Conservation (phyloP, 257 asterid species). For the Ligustrum vulgare region DNA sequence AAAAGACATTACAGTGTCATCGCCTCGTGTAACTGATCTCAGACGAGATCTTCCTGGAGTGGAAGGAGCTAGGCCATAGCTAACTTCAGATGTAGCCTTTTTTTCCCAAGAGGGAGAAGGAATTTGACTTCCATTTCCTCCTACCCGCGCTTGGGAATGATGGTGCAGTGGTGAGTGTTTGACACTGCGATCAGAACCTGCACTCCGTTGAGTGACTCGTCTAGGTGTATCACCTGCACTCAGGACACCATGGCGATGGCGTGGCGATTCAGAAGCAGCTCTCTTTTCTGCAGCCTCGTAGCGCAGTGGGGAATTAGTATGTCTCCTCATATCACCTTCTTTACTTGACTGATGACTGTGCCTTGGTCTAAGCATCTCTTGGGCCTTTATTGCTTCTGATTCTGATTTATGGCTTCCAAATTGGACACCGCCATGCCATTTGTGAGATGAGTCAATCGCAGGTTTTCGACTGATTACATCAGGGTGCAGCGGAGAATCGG, state of each 20-base stretch:
- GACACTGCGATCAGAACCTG: slow-evolving; percentile 63
- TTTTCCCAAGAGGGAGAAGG: slow-evolving; percentile 94
- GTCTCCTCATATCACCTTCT: slow-evolving; percentile 56
- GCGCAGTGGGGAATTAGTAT: slow-evolving; percentile 52
- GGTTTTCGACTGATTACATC: slow-evolving; percentile 33
- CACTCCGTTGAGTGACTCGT: slow-evolving; percentile 51
- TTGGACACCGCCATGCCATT: slow-evolving; percentile 27
- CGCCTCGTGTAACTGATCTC: slow-evolving; percentile 72
- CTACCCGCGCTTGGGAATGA: slow-evolving; percentile 51
- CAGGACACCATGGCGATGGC: slow-evolving; percentile 44
- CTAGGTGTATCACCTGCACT: slow-evolving; percentile 66
- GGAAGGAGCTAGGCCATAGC: slow-evolving; percentile 61
- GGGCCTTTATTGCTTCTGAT: slow-evolving; percentile 38
- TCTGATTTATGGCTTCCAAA: slow-evolving; percentile 37
- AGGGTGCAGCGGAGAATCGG: slow-evolving; percentile 41
- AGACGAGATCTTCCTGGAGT: slow-evolving; percentile 90
- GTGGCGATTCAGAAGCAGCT: slow-evolving; percentile 57
- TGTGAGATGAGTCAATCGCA: slow-evolving; percentile 34
- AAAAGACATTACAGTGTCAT: slow-evolving; percentile 59
- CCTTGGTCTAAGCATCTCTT: slow-evolving; percentile 40
- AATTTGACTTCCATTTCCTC: slow-evolving; percentile 52
- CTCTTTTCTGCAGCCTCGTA: slow-evolving; percentile 43
- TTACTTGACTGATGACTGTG: slow-evolving; percentile 46
- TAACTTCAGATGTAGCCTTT: slow-evolving; percentile 59
- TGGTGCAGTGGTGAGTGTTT: slow-evolving; percentile 80